Conservation (phyloP, 179 eudicot genomes). For the Spinacia oleracea region DNA sequence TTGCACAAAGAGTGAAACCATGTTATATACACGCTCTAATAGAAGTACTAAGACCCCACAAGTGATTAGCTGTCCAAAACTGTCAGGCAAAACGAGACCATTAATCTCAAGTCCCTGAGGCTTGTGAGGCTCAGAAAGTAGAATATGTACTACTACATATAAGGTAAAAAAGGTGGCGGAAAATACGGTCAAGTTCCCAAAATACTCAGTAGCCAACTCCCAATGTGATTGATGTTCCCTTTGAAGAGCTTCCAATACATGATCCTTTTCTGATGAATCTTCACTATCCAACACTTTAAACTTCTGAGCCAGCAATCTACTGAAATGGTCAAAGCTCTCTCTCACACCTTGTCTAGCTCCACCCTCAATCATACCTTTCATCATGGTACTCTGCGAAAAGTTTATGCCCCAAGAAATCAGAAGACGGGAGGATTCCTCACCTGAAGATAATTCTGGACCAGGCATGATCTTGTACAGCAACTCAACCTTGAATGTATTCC, state of each 20-base stretch:
- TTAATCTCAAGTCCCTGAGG: slow-evolving; percentile 66
- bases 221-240: slow-evolving; percentile 63
- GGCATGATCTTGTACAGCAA: slow-evolving; percentile 65
- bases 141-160: slow-evolving; percentile 63
- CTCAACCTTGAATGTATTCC: slow-evolving; percentile 60
- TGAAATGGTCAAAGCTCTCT: slow-evolving; percentile 71
- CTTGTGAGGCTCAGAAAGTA: slow-evolving; percentile 49
- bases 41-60: slow-evolving; percentile 54
- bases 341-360: slow-evolving; percentile 83
- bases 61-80: slow-evolving; percentile 72
- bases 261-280: slow-evolving; percentile 49
- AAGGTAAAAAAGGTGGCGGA: slow-evolving; percentile 44
- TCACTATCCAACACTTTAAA: slow-evolving; percentile 38
- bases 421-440: slow-evolving; percentile 65
- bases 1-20: slow-evolving; percentile 71
- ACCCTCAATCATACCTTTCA: slow-evolving; percentile 76
- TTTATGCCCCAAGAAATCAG: slow-evolving; percentile 70
- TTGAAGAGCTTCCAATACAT: slow-evolving; percentile 55
- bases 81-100: slow-evolving; percentile 85
- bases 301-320: slow-evolving; percentile 50
- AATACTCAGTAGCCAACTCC: slow-evolving; percentile 61
- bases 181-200: slow-evolving; percentile 71
- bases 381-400: slow-evolving; percentile 67
- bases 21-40: slow-evolving; percentile 58
- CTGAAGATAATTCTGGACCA: slow-evolving; percentile 58